These are phyloP conservation scores for Schwanniomyces vanrijiae DNA, from an alignment of 805 yeast genomes.

Conservation along the genomic window DNA sequence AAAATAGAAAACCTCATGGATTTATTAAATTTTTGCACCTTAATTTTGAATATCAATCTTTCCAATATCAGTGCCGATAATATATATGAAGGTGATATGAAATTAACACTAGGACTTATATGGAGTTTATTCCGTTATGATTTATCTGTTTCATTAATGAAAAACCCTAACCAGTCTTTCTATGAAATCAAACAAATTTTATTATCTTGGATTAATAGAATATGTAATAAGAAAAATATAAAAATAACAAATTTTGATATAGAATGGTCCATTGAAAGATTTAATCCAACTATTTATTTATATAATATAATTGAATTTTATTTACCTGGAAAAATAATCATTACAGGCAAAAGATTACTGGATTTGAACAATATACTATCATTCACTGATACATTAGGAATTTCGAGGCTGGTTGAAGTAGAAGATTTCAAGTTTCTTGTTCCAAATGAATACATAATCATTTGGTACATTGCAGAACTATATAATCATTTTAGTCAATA, in stretches of 20 bases:
- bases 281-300: constrained; percentile 47
- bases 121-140: constrained; percentile 49
- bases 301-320: constrained; percentile 35
- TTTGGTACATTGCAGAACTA: constrained; percentile 61
- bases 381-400: constrained; percentile 46
- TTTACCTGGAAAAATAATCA: constrained; percentile 21
- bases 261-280: constrained; percentile 54
- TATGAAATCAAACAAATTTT: constrained; percentile 31
- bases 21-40: constrained; percentile 40
- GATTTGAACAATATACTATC: constrained; percentile 37
- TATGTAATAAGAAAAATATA: constrained; percentile 18
- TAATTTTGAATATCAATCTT: constrained; percentile 39
- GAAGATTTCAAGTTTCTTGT: constrained; percentile 49
- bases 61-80: constrained; percentile 50
- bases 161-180: constrained; percentile 23
- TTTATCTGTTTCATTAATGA: constrained; percentile 25
- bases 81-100: constrained; percentile 47
- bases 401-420: constrained; percentile 52
- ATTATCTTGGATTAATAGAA: constrained; percentile 53
- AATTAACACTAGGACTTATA: constrained; percentile 46
- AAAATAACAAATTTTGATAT: constrained; percentile 48
- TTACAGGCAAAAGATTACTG: constrained; percentile 21
- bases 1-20: constrained; percentile 48
- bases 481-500: constrained; percentile 39
- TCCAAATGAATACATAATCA: constrained; percentile 62